These are phyloP conservation scores for Acanthamoeba healyi DNA, from an alignment of 208 protist genomes.

Conservation along the genomic window DNA sequence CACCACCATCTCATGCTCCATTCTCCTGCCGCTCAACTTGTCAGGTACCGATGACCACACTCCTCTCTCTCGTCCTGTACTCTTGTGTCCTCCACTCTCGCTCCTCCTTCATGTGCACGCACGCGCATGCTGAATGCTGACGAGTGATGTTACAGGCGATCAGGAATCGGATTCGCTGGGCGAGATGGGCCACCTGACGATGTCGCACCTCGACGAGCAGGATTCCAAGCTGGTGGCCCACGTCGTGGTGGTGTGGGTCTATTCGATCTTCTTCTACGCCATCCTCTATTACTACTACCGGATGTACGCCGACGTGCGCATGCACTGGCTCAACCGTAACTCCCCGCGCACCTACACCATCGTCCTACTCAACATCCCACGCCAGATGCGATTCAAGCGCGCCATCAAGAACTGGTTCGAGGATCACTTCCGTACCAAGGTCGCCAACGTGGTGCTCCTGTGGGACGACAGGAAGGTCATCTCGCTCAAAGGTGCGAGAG, in stretches of 20 bases:
- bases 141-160: neutral
- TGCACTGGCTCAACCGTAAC: conserved; percentile 49
- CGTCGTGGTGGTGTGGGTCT: conserved; percentile 60
- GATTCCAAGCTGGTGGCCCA: conserved; percentile 56
- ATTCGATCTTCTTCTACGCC: conserved; percentile 68
- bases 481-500: conserved; percentile 51
- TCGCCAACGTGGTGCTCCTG: conserved; percentile 22
- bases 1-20: conserved; percentile 47
- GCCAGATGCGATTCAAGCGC: conserved; percentile 24
- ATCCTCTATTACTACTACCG: conserved; percentile 58
- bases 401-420: conserved; percentile 62
- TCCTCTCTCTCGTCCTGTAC: too few relatives aligned
- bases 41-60: too few relatives aligned
- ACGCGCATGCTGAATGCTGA: neutral
- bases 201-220: neutral
- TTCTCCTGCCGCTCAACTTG: conserved; percentile 53
- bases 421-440: conserved; percentile 58
- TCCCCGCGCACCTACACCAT: conserved; percentile 40
- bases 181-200: conserved; percentile 47
- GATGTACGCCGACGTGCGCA: conserved; percentile 27
- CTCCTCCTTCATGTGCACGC: neutral
- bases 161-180: conserved; percentile 30
- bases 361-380: conserved; percentile 31
- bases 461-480: conserved; percentile 34
- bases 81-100: neutral